phyloP scores from a whole-genome alignment of 352 stramenopile genomes.

The Peronospora belbahrii region DNA sequence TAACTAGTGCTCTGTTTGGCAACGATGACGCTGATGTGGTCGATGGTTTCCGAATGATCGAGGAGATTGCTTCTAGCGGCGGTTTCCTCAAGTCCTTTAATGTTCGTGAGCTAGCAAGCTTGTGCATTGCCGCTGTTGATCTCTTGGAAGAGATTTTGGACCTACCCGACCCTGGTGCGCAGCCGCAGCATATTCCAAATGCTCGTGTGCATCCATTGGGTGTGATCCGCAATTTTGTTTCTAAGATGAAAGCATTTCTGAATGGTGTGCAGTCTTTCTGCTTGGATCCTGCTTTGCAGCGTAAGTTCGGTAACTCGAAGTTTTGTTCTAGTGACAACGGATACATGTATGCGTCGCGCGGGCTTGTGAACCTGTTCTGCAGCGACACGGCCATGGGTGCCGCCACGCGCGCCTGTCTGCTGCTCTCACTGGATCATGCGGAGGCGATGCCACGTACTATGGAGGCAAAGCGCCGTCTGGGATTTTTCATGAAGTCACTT shows the following conservation, averaged over 20 bases:
- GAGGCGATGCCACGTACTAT: slow-evolving; percentile 57
- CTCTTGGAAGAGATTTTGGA: slow-evolving; percentile 77
- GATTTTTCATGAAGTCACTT: slow-evolving; percentile 84
- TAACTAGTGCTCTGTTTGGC: slow-evolving; percentile 60
- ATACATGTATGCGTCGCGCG: slow-evolving; percentile 59
- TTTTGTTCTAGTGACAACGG: slow-evolving; percentile 59
- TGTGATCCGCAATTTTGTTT: slow-evolving; percentile 85
- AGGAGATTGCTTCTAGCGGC: slow-evolving; percentile 53
- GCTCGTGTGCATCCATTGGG: slow-evolving; percentile 68
- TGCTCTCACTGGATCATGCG: slow-evolving; percentile 55
- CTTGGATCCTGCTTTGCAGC: slow-evolving; percentile 45
- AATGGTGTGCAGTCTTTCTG: slow-evolving; percentile 63
- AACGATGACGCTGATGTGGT: slow-evolving; percentile 76
- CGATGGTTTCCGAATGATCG: slow-evolving; percentile 70
- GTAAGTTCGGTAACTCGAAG: slow-evolving; percentile 74
- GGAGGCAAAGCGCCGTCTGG: slow-evolving; percentile 66
- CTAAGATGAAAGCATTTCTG: slow-evolving; percentile 76
- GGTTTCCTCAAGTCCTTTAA: slow-evolving; percentile 78
- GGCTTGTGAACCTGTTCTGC: slow-evolving; percentile 64
- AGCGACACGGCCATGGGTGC: slow-evolving; percentile 69
- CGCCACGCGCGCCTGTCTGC: slow-evolving; percentile 51
- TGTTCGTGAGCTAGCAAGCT: slow-evolving; percentile 48
- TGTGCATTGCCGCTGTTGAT: slow-evolving; percentile 59
- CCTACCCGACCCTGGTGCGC: slow-evolving; percentile 64
- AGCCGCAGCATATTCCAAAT: slow-evolving; percentile 59